Evolutionary conservation across 495 filamentous ascomycete genomes (phyloP), one percentile per base, ranked within the genome.

Genomic region (Neurospora intermedia): DNA sequence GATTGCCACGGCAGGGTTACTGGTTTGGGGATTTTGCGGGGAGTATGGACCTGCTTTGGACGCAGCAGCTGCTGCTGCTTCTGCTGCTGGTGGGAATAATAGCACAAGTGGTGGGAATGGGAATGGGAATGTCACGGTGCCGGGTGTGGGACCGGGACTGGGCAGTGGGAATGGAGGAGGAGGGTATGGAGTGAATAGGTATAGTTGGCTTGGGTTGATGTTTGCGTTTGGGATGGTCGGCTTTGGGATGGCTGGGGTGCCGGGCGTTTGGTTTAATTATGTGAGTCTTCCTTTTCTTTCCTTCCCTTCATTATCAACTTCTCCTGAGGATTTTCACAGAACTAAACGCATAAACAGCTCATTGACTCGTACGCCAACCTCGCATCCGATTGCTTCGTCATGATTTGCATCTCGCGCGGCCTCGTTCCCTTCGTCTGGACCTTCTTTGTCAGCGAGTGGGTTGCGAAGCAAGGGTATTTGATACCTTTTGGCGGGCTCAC

Each of bases 371-470:
- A 80, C 69, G 46, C 73, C 18, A 74, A 81, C 38, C 74, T 80
- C 6, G 80, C 80, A 0, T 78, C 75, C 45, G 80, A 81, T 74
- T 79, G 77, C 74, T 79, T 81, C 70, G 78, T 76, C 75, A 81
- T 81, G 75, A 74, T 79, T 39, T 79, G 76, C 69, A 76, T 80
- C 40, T 69, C 78, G 20, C 79, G 80, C 13, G 77, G 76, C 59
- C 10, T 78, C 20, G 74, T 81, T 16, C 77, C 80, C 2, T 81
- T 81, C 48, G 72, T 73, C 15, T 81, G 79, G 75, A 77, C 78
- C 1, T 75, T 80, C 11, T 77, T 80, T 39, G 76, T 79, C 0
- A 73, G 35, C 35, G 73, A 78, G 69, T 81, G 79, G 80, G 69
- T 81, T 7, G 42, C 72, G 27, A 40, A 43, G 18, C 70, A 76